Percentiles rank a stretch among this genome's conserved stretches.
phyloP scores from a whole-genome alignment of 2,329 filamentous ascomycete species.

The Cladosporium sp. region DNA sequence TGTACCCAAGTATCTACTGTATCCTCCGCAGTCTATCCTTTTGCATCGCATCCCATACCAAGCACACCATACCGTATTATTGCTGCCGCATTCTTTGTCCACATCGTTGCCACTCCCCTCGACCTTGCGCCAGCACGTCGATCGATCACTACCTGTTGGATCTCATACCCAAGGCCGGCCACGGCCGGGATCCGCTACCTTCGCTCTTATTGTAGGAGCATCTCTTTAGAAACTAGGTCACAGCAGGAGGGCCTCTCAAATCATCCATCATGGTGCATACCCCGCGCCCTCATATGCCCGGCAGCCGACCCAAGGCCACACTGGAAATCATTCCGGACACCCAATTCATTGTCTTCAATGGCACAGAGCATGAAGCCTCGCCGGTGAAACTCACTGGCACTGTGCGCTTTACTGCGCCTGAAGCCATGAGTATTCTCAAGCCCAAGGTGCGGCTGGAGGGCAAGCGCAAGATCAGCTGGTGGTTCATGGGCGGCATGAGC shows the following conservation, averaged over 20 bases:
- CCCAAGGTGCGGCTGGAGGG: conserved; percentile 45
- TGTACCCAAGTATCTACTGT: neutral
- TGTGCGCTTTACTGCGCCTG: conserved; percentile 43
- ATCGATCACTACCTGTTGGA: neutral
- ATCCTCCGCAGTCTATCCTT: neutral
- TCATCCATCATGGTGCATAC: conserved; percentile 28
- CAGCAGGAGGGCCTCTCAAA: conserved; percentile 3
- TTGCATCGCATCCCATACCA: neutral
- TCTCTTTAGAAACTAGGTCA: neutral
- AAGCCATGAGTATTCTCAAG: conserved; percentile 45
- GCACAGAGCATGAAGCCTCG: conserved; percentile 43
- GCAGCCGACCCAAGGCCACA: conserved; percentile 16
- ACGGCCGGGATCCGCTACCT: conserved; percentile 1
- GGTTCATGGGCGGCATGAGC: conserved; percentile 33
- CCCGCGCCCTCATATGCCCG: conserved; percentile 19
- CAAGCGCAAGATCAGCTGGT: conserved; percentile 44
- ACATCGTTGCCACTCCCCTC: neutral
- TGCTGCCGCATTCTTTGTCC: neutral
- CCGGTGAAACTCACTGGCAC: conserved; percentile 43
- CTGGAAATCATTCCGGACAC: conserved; percentile 45
- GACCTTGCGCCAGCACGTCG: neutral
- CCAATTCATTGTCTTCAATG: conserved; percentile 48
- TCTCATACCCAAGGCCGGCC: neutral
- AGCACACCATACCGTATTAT: neutral
- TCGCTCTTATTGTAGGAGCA: neutral